These are phyloP conservation scores for Salix udensis DNA, from an alignment of 345 rosid species.

Conservation along the genomic window DNA sequence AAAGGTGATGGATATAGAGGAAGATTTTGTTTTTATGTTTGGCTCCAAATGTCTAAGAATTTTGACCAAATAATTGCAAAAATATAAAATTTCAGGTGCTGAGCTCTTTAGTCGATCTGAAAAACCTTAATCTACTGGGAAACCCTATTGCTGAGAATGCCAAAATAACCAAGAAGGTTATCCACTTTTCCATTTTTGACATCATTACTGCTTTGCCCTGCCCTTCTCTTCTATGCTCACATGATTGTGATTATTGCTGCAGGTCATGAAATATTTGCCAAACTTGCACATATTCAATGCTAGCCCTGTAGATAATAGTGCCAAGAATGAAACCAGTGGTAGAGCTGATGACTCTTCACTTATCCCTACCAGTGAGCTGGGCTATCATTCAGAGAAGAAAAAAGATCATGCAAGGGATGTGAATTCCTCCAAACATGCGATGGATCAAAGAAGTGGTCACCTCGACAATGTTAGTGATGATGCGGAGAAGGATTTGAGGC, in stretches of 20 bases:
- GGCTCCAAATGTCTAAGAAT: neutral
- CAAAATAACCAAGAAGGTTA: constrained; percentile 67
- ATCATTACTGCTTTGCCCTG: neutral
- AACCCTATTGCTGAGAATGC: constrained; percentile 71
- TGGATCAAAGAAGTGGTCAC: constrained; percentile 7
- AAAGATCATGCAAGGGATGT: constrained; percentile 10
- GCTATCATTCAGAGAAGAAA: constrained; percentile 22
- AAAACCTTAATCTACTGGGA: constrained; percentile 75
- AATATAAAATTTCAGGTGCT: constrained; percentile 46
- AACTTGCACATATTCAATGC: constrained; percentile 74
- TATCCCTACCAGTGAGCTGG: constrained; percentile 19
- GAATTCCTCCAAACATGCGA: constrained; percentile 11
- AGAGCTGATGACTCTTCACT: constrained; percentile 12
- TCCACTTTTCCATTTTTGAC: neutral
- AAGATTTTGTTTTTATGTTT: neutral
- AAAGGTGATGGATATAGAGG: constrained; percentile 44
- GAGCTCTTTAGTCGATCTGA: constrained; percentile 49
- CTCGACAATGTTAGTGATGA: constrained; percentile 4
- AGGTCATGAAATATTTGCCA: constrained; percentile 54
- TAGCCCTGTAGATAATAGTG: constrained; percentile 47
- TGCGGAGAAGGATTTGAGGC: constrained; percentile 23
- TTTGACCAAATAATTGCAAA: constrained; percentile 3
- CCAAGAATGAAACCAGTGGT: constrained; percentile 26
- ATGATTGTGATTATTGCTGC: constrained; percentile 15
- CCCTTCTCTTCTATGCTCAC: neutral